A percentile compares a stretch with the other conserved stretches of the same genome.
Evolutionary conservation across 2,329 filamentous ascomycete genomes (phyloP).

Genomic region (Epichloe typhina): DNA sequence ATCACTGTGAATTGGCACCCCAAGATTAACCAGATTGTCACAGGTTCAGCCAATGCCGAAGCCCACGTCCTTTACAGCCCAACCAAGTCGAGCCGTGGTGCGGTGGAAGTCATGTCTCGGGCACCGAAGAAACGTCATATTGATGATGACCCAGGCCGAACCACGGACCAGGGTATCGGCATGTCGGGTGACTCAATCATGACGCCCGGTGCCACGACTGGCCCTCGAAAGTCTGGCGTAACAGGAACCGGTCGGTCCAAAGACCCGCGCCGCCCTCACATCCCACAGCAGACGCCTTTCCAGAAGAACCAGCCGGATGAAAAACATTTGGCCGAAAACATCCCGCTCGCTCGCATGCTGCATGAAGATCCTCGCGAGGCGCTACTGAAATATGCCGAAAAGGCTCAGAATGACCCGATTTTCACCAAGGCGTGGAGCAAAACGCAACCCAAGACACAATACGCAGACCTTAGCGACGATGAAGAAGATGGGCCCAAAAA

Average conservation of each 20-base stretch:
- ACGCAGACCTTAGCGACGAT: slow-evolving; percentile 77
- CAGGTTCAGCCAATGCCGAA: slow-evolving; percentile 81
- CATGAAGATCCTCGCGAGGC: slow-evolving; percentile 95
- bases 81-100: slow-evolving; percentile 65
- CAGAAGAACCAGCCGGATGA: slow-evolving; percentile 82
- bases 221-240: slow-evolving; percentile 48
- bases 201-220: slow-evolving; percentile 46
- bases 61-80: slow-evolving; percentile 88
- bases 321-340: slow-evolving; percentile 75
- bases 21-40: slow-evolving; percentile 91
- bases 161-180: slow-evolving; percentile 69
- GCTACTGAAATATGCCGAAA: slow-evolving; percentile 84
- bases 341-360: slow-evolving; percentile 81
- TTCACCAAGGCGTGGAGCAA: slow-evolving; percentile 90
- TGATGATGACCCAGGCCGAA: slow-evolving; percentile 80
- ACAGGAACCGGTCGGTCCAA: slow-evolving; percentile 63
- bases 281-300: slow-evolving; percentile 78
- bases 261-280: slow-evolving; percentile 74
- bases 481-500: slow-evolving; percentile 61
- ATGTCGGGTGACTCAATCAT: slow-evolving; percentile 75
- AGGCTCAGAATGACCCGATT: slow-evolving; percentile 82
- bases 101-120: slow-evolving; percentile 79
- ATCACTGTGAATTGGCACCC: slow-evolving; percentile 85
- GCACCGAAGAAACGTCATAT: slow-evolving; percentile 91
- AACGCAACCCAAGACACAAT: slow-evolving; percentile 86